Evolutionary conservation across 164 flowering plant species (phyloP).

Genomic region (Tetracentron sinense): DNA sequence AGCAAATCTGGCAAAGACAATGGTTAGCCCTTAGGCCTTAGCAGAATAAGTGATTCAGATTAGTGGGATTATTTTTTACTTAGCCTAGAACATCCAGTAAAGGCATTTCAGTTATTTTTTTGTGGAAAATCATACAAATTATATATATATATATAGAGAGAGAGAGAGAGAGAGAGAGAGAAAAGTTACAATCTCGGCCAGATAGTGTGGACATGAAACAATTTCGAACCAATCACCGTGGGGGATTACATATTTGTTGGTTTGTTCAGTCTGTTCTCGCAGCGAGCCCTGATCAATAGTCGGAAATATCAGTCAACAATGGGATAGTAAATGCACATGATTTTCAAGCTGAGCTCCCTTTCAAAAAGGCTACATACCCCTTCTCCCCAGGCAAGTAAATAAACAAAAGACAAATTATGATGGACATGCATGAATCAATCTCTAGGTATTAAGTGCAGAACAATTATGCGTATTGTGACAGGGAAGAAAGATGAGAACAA

Average conservation of each 20-base stretch:
- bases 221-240: slow-evolving; percentile 85
- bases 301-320: slow-evolving; percentile 4
- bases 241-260: slow-evolving; percentile 63
- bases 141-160: slow-evolving; percentile 12
- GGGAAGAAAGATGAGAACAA: too few relatives aligned
- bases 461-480: too few relatives aligned
- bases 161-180: slow-evolving; percentile 19
- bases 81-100: too few relatives aligned
- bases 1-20: neutral
- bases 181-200: slow-evolving; percentile 86
- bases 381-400: neutral
- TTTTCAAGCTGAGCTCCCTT: neutral
- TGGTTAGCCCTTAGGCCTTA: too few relatives aligned
- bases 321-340: neutral
- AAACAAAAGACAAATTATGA: too few relatives aligned
- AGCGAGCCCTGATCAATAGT: slow-evolving; percentile 61
- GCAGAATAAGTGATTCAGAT: too few relatives aligned
- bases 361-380: neutral
- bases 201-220: slow-evolving; percentile 88
- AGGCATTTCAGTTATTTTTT: too few relatives aligned
- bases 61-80: too few relatives aligned
- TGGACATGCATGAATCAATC: too few relatives aligned
- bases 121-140: neutral
- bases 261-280: slow-evolving; percentile 34
- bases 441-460: too few relatives aligned